Conservation (phyloP, 1,139 yeast species). For the Hyphopichia khmerensis region DNA sequence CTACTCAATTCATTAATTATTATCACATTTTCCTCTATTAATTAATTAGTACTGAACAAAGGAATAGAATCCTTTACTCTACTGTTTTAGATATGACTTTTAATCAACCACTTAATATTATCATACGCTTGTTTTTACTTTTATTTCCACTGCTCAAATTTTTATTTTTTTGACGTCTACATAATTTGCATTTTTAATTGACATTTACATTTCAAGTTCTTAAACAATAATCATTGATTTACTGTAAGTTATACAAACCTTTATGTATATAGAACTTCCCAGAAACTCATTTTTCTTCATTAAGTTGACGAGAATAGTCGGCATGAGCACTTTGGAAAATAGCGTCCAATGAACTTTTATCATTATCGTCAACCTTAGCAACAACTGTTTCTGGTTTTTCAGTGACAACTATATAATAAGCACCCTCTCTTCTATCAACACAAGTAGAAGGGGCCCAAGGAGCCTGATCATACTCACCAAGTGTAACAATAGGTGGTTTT, state of each 20-base stretch:
- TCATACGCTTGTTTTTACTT: too few species aligned
- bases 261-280: too few species aligned
- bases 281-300: background rate
- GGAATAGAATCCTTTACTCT: too few species aligned
- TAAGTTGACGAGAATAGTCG: conserved; percentile 18
- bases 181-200: background rate
- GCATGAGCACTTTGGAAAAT: conserved; percentile 50
- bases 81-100: background rate
- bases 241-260: background rate
- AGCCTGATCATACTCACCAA: conserved; percentile 50
- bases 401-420: conserved; percentile 48
- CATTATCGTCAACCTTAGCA: conserved; percentile 39
- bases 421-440: conserved; percentile 37
- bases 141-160: background rate
- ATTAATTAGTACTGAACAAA: too few species aligned
- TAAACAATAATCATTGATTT: background rate
- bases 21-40: too few species aligned
- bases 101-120: too few species aligned
- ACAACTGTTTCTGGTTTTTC: conserved; percentile 42
- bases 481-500: conserved; percentile 46
- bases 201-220: background rate
- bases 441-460: conserved; percentile 54
- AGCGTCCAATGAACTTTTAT: conserved; percentile 35
- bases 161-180: background rate
- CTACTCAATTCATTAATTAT: background rate